Percentiles rank a stretch among this genome's conserved stretches.
Conservation (phyloP, 192 early-diverging fungal genomes). For the Coemansia asiatica region DNA sequence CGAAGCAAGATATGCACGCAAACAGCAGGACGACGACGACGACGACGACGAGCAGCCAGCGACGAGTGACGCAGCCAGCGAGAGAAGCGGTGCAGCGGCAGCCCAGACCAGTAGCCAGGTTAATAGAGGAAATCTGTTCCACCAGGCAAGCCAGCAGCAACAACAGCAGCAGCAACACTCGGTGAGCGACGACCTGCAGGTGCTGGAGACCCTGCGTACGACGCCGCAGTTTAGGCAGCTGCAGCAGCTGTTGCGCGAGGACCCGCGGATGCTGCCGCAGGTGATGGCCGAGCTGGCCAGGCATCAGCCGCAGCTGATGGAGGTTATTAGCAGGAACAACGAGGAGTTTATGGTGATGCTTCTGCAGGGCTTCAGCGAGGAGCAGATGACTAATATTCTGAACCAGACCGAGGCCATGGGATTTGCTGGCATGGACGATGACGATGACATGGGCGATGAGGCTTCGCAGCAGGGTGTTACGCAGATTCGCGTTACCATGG, state of each 20-base stretch:
- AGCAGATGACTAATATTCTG: conserved; percentile 26
- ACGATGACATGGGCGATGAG: conserved; percentile 61
- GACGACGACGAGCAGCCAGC: neutral
- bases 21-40: conserved; percentile 29
- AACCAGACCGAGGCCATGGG: conserved; percentile 27
- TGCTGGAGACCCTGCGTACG: conserved; percentile 61
- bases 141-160: conserved; percentile 57
- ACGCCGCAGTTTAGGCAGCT: conserved; percentile 91
- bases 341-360: conserved; percentile 79
- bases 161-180: conserved; percentile 26
- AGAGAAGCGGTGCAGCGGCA: neutral
- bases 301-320: conserved; percentile 81
- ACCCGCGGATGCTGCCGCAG: conserved; percentile 85
- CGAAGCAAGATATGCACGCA: conserved; percentile 19
- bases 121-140: conserved; percentile 57
- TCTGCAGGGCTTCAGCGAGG: conserved; percentile 42
- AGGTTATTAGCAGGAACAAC: conserved; percentile 75
- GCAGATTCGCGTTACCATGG: conserved; percentile 79
- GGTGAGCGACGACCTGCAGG: conserved; percentile 20
- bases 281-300: conserved; percentile 81
- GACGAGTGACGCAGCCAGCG: conserved; percentile 12
- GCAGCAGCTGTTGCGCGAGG: conserved; percentile 78
- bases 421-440: conserved; percentile 44
- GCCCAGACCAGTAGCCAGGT: neutral
- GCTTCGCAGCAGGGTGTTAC: neutral